Evolutionary conservation across 2,329 filamentous ascomycete species (phyloP).

Genomic region (Fusarium phyllophilum): DNA sequence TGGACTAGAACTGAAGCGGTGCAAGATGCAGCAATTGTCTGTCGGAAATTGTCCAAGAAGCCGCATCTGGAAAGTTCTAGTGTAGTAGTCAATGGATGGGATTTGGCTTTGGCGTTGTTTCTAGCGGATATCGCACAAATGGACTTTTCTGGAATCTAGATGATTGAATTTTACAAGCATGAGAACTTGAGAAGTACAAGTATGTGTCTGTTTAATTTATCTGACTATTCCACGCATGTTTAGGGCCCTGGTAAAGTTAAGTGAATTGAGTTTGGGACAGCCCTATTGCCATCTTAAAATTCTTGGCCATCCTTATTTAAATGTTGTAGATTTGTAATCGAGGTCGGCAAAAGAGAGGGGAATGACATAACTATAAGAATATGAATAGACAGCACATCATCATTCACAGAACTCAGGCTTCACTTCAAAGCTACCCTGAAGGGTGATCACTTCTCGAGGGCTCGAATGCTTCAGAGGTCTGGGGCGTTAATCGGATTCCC

Average conservation of each 20-base stretch:
- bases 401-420: neutral
- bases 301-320: neutral
- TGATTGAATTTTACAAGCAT: neutral
- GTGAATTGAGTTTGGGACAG: neutral
- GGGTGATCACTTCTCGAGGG: neutral
- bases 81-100: neutral
- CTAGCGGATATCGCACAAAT: neutral
- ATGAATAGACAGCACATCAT: neutral
- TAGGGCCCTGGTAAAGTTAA: too few species aligned
- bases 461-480: neutral
- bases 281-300: neutral
- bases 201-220: neutral
- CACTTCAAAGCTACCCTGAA: neutral
- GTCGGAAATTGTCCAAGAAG: neutral
- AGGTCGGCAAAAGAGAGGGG: neutral
- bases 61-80: slow-evolving; percentile 13
- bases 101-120: neutral
- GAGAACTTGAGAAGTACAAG: neutral
- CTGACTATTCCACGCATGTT: neutral
- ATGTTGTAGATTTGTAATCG: neutral
- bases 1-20: neutral
- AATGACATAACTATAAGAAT: neutral
- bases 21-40: neutral
- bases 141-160: neutral
- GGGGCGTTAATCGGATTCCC: neutral